These are phyloP conservation scores for Macrophomina pseudophaseolina DNA, from an alignment of 2,329 filamentous ascomycete genomes.

Conservation along the genomic window DNA sequence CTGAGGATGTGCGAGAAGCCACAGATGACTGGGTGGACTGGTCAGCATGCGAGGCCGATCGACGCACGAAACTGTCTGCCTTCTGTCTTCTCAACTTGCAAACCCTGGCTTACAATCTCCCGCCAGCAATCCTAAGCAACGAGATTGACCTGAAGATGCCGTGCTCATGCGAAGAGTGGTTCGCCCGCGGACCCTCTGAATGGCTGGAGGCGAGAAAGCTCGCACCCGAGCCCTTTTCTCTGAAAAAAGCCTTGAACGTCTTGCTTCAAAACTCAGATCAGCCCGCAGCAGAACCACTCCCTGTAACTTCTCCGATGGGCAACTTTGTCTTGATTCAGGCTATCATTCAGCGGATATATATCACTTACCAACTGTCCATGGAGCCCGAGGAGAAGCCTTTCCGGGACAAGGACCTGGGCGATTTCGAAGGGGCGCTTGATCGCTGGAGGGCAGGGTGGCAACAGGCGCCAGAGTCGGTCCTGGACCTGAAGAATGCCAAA, in stretches of 20 bases:
- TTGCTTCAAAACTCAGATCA: slow-evolving; percentile 32
- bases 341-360: slow-evolving; percentile 7
- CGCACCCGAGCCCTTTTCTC: not conserved
- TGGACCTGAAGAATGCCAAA: slow-evolving; percentile 7
- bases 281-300: slow-evolving; percentile 17
- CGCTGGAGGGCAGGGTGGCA: slow-evolving; percentile 12
- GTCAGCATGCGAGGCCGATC: not conserved
- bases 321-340: slow-evolving; percentile 16
- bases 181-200: not conserved
- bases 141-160: slow-evolving; percentile 6
- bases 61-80: slow-evolving; percentile 13
- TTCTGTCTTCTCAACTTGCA: slow-evolving; percentile 18
- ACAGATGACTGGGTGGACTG: slow-evolving; percentile 5
- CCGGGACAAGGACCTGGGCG: not conserved
- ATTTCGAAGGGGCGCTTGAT: slow-evolving; percentile 12
- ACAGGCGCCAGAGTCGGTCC: slow-evolving; percentile 7
- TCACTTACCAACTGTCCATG: slow-evolving; percentile 9
- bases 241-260: slow-evolving; percentile 35
- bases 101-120: slow-evolving; percentile 1
- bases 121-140: not conserved
- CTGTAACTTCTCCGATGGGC: slow-evolving; percentile 1
- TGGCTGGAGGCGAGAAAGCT: slow-evolving; percentile 27
- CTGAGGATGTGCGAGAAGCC: not conserved
- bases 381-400: slow-evolving; percentile 29
- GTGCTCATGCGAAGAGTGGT: slow-evolving; percentile 10